Evolutionary conservation across 169 alveolate species (phyloP).

Genomic region (Eimeria necatrix): DNA sequence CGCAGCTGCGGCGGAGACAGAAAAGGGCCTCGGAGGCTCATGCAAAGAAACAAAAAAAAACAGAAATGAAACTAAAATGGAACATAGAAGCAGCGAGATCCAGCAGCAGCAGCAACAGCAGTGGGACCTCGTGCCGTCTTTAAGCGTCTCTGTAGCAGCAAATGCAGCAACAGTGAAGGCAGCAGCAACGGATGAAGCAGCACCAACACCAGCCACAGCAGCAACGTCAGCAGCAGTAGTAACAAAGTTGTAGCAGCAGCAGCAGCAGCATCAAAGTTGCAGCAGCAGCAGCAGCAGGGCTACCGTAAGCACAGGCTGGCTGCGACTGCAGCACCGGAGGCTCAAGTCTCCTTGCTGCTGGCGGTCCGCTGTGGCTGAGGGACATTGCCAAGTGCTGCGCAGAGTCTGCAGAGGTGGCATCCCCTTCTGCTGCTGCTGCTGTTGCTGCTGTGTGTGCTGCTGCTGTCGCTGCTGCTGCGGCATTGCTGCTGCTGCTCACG

Average conservation of each 20-base stretch:
- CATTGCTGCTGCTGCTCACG: background rate
- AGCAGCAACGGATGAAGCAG: background rate
- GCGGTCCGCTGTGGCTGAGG: constrained; percentile 7
- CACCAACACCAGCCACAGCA: background rate
- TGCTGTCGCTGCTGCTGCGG: background rate
- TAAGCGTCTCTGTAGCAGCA: background rate
- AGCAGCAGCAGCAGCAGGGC: background rate
- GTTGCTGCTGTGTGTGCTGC: background rate
- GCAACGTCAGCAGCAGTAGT: constrained; percentile 8
- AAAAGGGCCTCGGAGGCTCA: background rate
- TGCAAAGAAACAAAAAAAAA: background rate
- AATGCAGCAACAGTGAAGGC: background rate
- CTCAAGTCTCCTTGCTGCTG: background rate
- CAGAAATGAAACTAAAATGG: background rate
- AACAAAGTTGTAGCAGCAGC: background rate
- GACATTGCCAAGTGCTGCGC: background rate
- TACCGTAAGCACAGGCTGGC: constrained; percentile 16
- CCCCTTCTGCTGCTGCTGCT: background rate
- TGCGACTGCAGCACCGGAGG: background rate
- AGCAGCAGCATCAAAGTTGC: background rate
- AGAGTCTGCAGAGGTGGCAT: constrained; percentile 4
- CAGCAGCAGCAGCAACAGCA: background rate
- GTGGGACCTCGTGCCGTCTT: background rate
- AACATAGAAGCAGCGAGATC: background rate
- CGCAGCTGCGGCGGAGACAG: background rate